Evolutionary conservation across 257 asterid genomes (phyloP).

Genomic region (Fraxinus pennsylvanica): DNA sequence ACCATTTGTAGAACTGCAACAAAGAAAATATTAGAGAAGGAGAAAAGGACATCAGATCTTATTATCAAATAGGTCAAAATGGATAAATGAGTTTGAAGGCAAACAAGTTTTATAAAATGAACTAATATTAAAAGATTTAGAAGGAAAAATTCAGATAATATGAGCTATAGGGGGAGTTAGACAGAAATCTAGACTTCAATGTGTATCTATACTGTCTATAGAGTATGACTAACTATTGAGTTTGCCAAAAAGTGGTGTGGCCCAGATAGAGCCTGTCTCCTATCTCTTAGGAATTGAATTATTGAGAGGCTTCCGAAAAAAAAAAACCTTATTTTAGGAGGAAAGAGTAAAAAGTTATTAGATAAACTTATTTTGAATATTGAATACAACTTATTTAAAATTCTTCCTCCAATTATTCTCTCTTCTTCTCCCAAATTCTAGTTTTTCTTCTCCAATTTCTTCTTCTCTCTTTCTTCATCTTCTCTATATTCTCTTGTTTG

Average conservation of each 20-base stretch:
- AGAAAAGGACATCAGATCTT: conserved; percentile 1
- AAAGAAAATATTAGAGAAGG: conserved; percentile 19
- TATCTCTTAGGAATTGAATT: conserved; percentile 9
- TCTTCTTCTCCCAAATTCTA: not conserved
- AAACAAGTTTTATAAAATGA: not conserved
- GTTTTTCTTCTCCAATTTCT: not conserved
- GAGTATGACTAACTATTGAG: conserved; percentile 6
- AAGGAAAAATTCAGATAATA: not conserved
- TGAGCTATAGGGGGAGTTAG: conserved; percentile 10
- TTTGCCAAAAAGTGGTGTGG: conserved; percentile 1
- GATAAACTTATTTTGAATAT: not conserved
- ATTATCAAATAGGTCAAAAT: not conserved
- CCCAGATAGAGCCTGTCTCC: not conserved
- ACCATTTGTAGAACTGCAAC: conserved; percentile 97
- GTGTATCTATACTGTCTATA: not conserved
- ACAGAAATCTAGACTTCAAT: not conserved
- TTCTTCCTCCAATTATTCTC: not conserved
- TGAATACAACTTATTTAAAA: not conserved
- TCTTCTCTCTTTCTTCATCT: not conserved
- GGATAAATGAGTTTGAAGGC: not conserved
- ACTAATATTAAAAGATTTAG: not conserved
- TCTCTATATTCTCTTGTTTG: not conserved
- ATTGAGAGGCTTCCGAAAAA: not conserved
- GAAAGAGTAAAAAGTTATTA: not conserved
- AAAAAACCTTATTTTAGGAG: not conserved